Conservation (phyloP, 2,329 filamentous ascomycete species). For the Fusarium agapanthi region DNA sequence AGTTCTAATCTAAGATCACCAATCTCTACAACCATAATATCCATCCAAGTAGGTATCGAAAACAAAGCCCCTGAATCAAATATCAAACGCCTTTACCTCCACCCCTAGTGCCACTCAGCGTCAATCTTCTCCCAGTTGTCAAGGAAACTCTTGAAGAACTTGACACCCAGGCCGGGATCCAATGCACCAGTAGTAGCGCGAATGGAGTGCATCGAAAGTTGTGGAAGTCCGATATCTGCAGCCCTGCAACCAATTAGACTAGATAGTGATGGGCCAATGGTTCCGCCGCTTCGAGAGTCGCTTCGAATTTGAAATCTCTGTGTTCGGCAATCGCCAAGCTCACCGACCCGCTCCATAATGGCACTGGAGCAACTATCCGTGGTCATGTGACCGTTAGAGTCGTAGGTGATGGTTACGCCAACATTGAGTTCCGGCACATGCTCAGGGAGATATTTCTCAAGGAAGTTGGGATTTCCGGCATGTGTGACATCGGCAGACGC, state of each 20-base stretch:
- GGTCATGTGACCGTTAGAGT: constrained; percentile 95
- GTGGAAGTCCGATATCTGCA: constrained; percentile 90
- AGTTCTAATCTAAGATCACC: background rate
- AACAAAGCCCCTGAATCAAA: background rate
- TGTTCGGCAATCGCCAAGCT: constrained; percentile 74
- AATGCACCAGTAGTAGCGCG: constrained; percentile 85
- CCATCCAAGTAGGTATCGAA: constrained; percentile 13
- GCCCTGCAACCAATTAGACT: too few species aligned
- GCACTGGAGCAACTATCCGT: constrained; percentile 88
- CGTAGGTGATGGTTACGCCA: constrained; percentile 80
- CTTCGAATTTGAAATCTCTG: constrained; percentile 97
- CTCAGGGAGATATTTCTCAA: constrained; percentile 80
- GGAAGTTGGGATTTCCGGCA: constrained; percentile 94
- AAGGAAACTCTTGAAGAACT: constrained; percentile 89
- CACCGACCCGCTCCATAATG: constrained; percentile 80
- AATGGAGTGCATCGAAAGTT: constrained; percentile 94
- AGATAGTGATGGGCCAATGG: constrained; percentile 91
- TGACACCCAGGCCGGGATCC: constrained; percentile 88
- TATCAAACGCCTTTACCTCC: constrained; percentile 9
- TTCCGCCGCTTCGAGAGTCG: constrained; percentile 87
- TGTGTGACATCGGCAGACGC: constrained; percentile 91
- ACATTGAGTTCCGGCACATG: constrained; percentile 91
- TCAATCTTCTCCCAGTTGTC: constrained; percentile 88
- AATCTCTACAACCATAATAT: constrained; percentile 12
- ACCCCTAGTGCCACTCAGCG: constrained; percentile 69